A percentile compares a stretch with the other conserved stretches of the same genome.
Conservation (phyloP, 306 rosid genomes). For the Dryas alaskensis region DNA sequence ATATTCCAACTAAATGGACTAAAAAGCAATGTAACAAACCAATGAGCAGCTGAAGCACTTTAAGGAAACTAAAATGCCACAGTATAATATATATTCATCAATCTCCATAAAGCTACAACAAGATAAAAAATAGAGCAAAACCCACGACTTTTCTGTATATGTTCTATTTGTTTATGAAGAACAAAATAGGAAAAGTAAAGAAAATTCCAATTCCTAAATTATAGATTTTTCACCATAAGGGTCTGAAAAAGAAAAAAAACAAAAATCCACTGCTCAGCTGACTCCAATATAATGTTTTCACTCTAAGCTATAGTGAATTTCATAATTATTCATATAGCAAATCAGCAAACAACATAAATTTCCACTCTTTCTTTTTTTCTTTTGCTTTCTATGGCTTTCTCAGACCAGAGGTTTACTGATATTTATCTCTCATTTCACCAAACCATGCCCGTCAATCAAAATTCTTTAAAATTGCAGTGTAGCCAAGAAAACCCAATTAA, state of each 20-base stretch:
- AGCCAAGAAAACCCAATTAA: background rate
- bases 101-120: conserved; percentile 3
- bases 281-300: background rate
- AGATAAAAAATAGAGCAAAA: conserved; percentile 2
- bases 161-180: background rate
- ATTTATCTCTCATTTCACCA: background rate
- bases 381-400: background rate
- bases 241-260: background rate
- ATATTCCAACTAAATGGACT: conserved; percentile 19
- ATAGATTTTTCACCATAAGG: background rate
- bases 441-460: conserved; percentile 2
- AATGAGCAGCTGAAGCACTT: conserved; percentile 14
- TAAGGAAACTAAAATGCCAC: background rate
- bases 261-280: background rate
- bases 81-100: background rate
- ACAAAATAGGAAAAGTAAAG: background rate
- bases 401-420: background rate
- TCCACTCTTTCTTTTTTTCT: too few species aligned
- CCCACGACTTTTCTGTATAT: background rate
- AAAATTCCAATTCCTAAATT: background rate
- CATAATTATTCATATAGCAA: background rate
- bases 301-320: background rate
- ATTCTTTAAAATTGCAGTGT: background rate
- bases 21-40: conserved; percentile 10
- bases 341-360: background rate